Base-by-base conservation (phyloP, 2,329 filamentous ascomycete genomes). In the Fusarium lateritium region DNA sequence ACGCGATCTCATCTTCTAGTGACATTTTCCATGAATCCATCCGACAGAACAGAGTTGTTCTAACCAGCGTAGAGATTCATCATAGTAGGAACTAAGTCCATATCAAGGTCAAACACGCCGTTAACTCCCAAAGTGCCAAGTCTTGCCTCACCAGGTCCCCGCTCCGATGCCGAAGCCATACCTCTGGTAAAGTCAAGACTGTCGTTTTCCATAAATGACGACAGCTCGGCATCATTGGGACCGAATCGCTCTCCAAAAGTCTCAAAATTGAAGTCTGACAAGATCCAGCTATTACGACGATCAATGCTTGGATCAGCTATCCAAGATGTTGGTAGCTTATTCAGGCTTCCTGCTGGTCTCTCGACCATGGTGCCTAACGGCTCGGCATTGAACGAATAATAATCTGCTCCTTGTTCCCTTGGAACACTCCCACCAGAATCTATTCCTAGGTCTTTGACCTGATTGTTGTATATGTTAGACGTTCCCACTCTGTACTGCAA, bases 221-320 rank as follows among this genome's bases (percentile, higher is more conserved):
- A 15, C 13, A 68, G 17, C 2, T 40, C 50, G 13, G 36, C 24
- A 1, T 34, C 21, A 10, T 64, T 58, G 7, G 59, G 28, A 3
- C 56, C 42, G 13, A 61, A 53, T 0, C 49, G 42, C 19, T 67
- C 66, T 1, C 56, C 66, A 2, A 65, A 28, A 2, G 65, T 52
- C 33, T 70, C 65, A 31, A 70, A 70, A 26, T 62, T 60, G 14
- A 70, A 66, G 44, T 70, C 67, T 8, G 65, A 56, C 67, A 70
- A 68, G 22, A 65, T 42, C 61, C 65, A 70, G 11, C 46, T 52
- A 21, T 50, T 51, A 14, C 28, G 50, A 55, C 31, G 33, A 36
- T 56, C 61, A 21, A 36, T 6, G 13, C 31, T 24, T 31, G 49
- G 39, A 5, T 42, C 38, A 1, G 19, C 33, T 8, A 46, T 40